Percentiles rank a stretch among this genome's conserved stretches.
Evolutionary conservation across 108 stramenopile species (phyloP).

Genomic region (Cyclotella choctawhatcheeana): DNA sequence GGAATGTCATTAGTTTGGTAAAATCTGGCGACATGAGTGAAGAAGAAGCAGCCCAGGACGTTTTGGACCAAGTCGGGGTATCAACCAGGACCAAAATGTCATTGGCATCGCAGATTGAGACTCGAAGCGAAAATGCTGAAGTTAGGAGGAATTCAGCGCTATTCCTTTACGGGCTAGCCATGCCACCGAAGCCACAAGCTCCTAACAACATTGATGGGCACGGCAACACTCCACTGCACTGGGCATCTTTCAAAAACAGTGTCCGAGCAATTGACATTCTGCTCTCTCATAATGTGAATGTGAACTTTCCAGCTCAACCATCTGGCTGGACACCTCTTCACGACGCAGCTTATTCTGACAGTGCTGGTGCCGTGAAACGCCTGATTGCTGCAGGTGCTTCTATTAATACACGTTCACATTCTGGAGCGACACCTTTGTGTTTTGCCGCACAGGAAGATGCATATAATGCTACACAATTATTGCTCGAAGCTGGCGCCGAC

Average conservation of each 20-base stretch:
- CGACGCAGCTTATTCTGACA: slow-evolving; percentile 87
- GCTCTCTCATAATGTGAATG: slow-evolving; percentile 65
- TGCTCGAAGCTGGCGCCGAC: slow-evolving; percentile 78
- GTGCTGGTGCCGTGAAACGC: slow-evolving; percentile 66
- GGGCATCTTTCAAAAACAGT: slow-evolving; percentile 90
- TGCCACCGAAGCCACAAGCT: slow-evolving; percentile 1
- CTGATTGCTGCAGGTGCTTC: slow-evolving; percentile 75
- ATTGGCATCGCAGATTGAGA: slow-evolving; percentile 40
- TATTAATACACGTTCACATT: slow-evolving; percentile 78
- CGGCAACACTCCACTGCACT: slow-evolving; percentile 89
- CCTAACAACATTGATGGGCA: slow-evolving; percentile 70
- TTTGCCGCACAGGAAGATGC: slow-evolving; percentile 90
- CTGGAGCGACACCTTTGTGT: slow-evolving; percentile 87
- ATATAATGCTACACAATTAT: slow-evolving; percentile 54
- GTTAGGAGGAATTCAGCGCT: not conserved
- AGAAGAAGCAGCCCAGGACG: slow-evolving; percentile 55
- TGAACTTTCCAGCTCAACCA: slow-evolving; percentile 80
- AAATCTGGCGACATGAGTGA: slow-evolving; percentile 55
- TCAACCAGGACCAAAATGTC: slow-evolving; percentile 49
- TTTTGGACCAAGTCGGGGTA: slow-evolving; percentile 50
- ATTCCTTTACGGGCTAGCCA: not conserved
- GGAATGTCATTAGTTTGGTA: slow-evolving; percentile 42
- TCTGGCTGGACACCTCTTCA: slow-evolving; percentile 91
- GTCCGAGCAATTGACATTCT: slow-evolving; percentile 70
- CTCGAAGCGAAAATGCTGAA: slow-evolving; percentile 12